Evolutionary conservation across 768 basidiomycete genomes (phyloP), one percentile per base, ranked within the genome.

Genomic region (Agrocybe chaxingu): DNA sequence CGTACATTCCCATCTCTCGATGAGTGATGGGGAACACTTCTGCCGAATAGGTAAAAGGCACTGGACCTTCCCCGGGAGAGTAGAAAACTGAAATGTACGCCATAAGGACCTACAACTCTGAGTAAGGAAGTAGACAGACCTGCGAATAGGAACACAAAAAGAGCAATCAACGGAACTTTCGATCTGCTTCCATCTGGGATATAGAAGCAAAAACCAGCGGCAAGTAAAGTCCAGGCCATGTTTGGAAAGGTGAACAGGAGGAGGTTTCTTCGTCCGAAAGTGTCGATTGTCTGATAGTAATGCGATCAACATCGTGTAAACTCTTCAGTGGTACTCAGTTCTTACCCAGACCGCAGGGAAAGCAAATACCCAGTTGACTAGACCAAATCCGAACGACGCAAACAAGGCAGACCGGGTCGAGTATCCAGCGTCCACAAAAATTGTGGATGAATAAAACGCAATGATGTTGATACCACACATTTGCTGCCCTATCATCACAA

Each of bases 31-130:
- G 93, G 79, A 90, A 96, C 7, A 88, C 91, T 66, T 95, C 93
- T 3, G 92, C 92, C 4, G 90, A 92, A 63, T 94, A 95, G 1
- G 89, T 84, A 65, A 87, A 94, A 0, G 92, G 92, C 7, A 94
- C 92, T 6, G 92, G 92, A 1, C 92, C 92, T 72, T 92, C 91
- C 52, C 90, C 90, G 2, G 87, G 88, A 0, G 87, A 88, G 63
- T 92, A 91, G 64, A 85, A 85, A 1, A 76, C 76, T 67, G 52
- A 12, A 29, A 36, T 39, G 19, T n/a, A 46, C 13, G 4, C 8
- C 34, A 30, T 24, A 48, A 51, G 44, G 43, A 32, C 13, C 10
- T 8, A 31, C 11, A 34, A 3, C 35, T 10, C 8, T 19, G 10
- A 9, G 36, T n/a, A 34, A 34, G 24, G 10, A 35, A 24, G 16